Conservation (phyloP, 1,139 yeast species). For the Suhomyces terraborum region DNA sequence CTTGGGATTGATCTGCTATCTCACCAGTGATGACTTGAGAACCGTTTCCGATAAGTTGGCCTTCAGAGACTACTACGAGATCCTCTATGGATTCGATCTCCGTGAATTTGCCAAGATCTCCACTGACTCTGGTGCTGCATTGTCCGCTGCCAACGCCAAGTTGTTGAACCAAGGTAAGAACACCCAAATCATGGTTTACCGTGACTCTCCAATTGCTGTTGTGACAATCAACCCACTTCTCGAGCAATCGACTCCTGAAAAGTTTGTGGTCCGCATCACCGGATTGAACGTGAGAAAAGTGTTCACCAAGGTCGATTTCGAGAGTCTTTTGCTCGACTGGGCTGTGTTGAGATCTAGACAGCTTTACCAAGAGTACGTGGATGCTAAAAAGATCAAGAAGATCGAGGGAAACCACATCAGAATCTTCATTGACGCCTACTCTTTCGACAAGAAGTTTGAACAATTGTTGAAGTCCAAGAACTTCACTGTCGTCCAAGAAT, state of each 20-base stretch:
- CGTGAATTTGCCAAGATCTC: slow-evolving; percentile 42
- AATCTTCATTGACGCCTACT: slow-evolving; percentile 46
- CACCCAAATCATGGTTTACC: slow-evolving; percentile 57
- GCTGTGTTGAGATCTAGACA: slow-evolving; percentile 52
- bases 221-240: slow-evolving; percentile 44
- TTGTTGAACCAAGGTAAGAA: slow-evolving; percentile 42
- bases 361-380: slow-evolving; percentile 36
- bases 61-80: slow-evolving; percentile 33
- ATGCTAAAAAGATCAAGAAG: slow-evolving; percentile 24
- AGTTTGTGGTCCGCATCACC: slow-evolving; percentile 51
- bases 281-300: slow-evolving; percentile 68
- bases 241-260: slow-evolving; percentile 37
- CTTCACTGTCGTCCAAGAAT: slow-evolving; percentile 26
- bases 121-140: slow-evolving; percentile 19
- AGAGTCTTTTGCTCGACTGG: slow-evolving; percentile 63
- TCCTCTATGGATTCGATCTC: slow-evolving; percentile 58
- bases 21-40: slow-evolving; percentile 48
- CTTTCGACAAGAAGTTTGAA: slow-evolving; percentile 49
- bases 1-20: slow-evolving; percentile 36
- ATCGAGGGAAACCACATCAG: slow-evolving; percentile 37
- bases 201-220: slow-evolving; percentile 69
- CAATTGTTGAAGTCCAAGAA: slow-evolving; percentile 31
- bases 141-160: slow-evolving; percentile 27
- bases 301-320: slow-evolving; percentile 61
- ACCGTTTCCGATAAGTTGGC: slow-evolving; percentile 46